A percentile compares a stretch with the other conserved stretches of the same genome.
Evolutionary conservation across 768 basidiomycete genomes (phyloP).

Genomic region (Boletus patriciae): DNA sequence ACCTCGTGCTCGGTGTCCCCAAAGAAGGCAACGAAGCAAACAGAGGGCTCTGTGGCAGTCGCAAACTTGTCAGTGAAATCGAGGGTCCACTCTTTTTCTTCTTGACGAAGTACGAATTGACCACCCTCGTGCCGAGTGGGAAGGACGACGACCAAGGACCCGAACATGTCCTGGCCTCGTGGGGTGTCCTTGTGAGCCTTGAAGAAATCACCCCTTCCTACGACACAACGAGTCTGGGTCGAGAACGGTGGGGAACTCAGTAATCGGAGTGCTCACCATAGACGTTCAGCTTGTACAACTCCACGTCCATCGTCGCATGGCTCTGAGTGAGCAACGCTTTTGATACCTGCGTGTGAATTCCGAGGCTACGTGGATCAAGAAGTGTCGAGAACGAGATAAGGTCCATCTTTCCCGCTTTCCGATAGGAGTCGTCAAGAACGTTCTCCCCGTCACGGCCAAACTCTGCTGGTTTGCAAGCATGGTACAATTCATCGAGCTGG

Average conservation of each 20-base stretch:
- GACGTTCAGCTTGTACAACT: constrained; percentile 49
- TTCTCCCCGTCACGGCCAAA: constrained; percentile 4
- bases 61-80: no score
- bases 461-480: constrained; percentile 8
- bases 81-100: no score
- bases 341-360: constrained; percentile 1
- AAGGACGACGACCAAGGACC: constrained; percentile 54
- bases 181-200: constrained; percentile 34
- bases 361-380: constrained; percentile 1
- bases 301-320: constrained; percentile 5
- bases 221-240: not conserved
- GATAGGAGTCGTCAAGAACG: constrained; percentile 18
- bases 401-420: constrained; percentile 50
- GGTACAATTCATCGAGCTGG: not conserved
- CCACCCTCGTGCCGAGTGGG: no score
- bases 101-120: no score
- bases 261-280: constrained; percentile 35
- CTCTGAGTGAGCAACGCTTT: constrained; percentile 2
- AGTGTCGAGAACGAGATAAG: constrained; percentile 30
- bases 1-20: no score
- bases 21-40: no score
- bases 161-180: constrained; percentile 42
- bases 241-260: not conserved
- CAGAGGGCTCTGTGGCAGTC: no score
- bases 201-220: constrained; percentile 9